Conservation (phyloP, 371 early-diverging fungal genomes). For the Mortierella sp. region DNA sequence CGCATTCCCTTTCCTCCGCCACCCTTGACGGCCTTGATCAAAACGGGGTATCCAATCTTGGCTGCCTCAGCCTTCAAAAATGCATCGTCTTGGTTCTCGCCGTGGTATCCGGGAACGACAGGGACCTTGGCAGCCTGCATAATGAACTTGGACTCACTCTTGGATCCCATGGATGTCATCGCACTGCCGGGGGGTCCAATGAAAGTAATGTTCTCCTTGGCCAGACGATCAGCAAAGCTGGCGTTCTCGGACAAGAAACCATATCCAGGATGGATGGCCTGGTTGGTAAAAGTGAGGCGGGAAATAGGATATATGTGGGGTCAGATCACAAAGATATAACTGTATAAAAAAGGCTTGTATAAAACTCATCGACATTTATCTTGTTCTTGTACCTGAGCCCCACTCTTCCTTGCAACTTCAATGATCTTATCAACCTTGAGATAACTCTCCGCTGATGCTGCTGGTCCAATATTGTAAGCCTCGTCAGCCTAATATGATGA, state of each 20-base stretch:
- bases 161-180: slow-evolving; percentile 96
- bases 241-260: slow-evolving; percentile 98
- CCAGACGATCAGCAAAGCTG: slow-evolving; percentile 85
- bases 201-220: slow-evolving; percentile 75
- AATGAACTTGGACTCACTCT: slow-evolving; percentile 94
- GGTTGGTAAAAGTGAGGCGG: slow-evolving; percentile 1
- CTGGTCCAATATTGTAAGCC: slow-evolving; percentile 91
- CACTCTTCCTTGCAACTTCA: slow-evolving; percentile 81
- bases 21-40: slow-evolving; percentile 96
- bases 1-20: slow-evolving; percentile 99
- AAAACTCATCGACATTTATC: background rate
- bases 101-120: slow-evolving; percentile 96
- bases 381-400: slow-evolving; percentile 74
- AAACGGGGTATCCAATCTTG: slow-evolving; percentile 91
- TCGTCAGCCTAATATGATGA: slow-evolving; percentile 84
- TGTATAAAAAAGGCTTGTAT: background rate
- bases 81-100: slow-evolving; percentile 84
- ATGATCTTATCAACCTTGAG: slow-evolving; percentile 88
- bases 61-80: slow-evolving; percentile 82
- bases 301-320: background rate
- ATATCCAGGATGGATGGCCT: slow-evolving; percentile 96
- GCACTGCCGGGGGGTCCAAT: slow-evolving; percentile 94
- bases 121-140: slow-evolving; percentile 92
- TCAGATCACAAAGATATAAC: background rate
- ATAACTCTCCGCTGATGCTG: slow-evolving; percentile 89